These are phyloP conservation scores for Colletotrichum karsti DNA, from an alignment of 2,329 filamentous ascomycete genomes.

Conservation along the genomic window DNA sequence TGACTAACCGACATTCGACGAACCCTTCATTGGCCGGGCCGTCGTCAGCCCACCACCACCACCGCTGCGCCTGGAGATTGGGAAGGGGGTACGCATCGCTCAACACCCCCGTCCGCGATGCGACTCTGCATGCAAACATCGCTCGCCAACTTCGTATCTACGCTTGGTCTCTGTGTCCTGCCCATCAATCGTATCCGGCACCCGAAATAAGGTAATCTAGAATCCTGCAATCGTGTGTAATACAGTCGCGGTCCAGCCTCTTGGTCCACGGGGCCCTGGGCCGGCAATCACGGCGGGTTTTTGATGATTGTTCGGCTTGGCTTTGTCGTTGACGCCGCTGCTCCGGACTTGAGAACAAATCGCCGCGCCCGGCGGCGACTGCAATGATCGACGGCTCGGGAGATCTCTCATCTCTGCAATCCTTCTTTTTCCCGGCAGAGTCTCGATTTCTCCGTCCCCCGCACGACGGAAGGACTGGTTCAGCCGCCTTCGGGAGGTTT, in stretches of 20 bases:
- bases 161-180: too few relatives aligned
- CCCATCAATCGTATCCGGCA: neutral
- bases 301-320: too few relatives aligned
- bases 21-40: constrained; percentile 1
- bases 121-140: neutral
- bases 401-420: neutral
- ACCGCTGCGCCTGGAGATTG: constrained; percentile 5
- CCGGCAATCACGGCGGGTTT: too few relatives aligned
- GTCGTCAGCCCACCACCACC: neutral
- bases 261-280: too few relatives aligned
- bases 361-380: too few relatives aligned
- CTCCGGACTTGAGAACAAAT: neutral
- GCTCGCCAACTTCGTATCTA: neutral
- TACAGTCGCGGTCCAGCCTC: neutral
- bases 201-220: neutral
- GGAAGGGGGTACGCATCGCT: neutral
- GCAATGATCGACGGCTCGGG: neutral
- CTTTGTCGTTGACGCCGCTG: too few relatives aligned
- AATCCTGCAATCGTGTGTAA: neutral
- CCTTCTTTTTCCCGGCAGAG: neutral
- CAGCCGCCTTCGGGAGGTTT: neutral
- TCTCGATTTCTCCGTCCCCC: neutral
- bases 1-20: constrained; percentile 18
- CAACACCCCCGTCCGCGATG: constrained; percentile 3
- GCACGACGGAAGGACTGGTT: too few relatives aligned